Conservation (phyloP, 176 grass and related monocot species). For the Areca catechu region DNA sequence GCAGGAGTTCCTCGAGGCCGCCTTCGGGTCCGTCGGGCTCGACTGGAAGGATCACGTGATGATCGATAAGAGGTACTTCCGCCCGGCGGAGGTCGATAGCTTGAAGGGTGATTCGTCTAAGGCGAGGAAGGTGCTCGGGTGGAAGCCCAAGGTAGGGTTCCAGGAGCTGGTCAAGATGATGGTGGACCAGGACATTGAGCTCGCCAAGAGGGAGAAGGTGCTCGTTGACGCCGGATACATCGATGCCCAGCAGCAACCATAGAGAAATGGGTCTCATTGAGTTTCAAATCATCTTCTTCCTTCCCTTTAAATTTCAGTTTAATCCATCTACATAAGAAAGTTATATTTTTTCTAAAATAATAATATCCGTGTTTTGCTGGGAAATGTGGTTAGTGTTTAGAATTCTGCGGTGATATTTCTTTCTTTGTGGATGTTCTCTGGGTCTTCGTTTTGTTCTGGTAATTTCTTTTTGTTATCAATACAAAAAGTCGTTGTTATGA, state of each 20-base stretch:
- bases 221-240: slow-evolving; percentile 80
- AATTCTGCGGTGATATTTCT: too few relatives aligned
- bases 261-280: not conserved
- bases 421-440: too few relatives aligned
- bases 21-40: slow-evolving; percentile 67
- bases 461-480: too few relatives aligned
- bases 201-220: slow-evolving; percentile 86
- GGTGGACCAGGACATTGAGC: slow-evolving; percentile 80
- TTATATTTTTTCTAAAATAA: too few relatives aligned
- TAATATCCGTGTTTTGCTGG: too few relatives aligned
- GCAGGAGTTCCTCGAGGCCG: slow-evolving; percentile 71
- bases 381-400: too few relatives aligned
- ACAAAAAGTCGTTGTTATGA: too few relatives aligned
- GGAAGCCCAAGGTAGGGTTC: slow-evolving; percentile 93
- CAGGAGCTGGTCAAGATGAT: slow-evolving; percentile 87
- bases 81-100: slow-evolving; percentile 83
- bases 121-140: slow-evolving; percentile 48
- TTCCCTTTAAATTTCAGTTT: too few relatives aligned
- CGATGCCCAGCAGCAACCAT: slow-evolving; percentile 89
- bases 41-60: slow-evolving; percentile 94
- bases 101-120: slow-evolving; percentile 80
- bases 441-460: too few relatives aligned
- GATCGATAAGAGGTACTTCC: slow-evolving; percentile 89
- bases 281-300: too few relatives aligned
- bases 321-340: too few relatives aligned